A percentile compares a stretch with the other conserved stretches of the same genome.
Evolutionary conservation across 495 filamentous ascomycete genomes (phyloP).

Genomic region (Penicillium argentinense): DNA sequence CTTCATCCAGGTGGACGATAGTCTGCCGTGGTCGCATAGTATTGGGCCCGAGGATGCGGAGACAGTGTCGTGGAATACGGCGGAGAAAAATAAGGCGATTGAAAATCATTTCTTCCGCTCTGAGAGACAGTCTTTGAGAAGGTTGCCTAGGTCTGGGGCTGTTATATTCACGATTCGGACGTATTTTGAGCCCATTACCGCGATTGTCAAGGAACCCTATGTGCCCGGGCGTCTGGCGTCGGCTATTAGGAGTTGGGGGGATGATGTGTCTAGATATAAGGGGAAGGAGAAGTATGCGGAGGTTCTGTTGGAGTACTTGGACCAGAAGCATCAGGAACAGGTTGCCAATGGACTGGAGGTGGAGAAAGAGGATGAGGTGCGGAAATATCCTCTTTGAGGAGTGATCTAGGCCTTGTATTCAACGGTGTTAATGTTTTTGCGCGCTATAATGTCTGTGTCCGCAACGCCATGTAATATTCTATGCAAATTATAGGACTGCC

Average conservation of each 20-base stretch:
- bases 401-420: too few relatives aligned
- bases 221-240: constrained; percentile 72
- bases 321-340: constrained; percentile 77
- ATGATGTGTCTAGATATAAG: constrained; percentile 82
- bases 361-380: constrained; percentile 59
- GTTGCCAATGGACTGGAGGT: constrained; percentile 61
- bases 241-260: constrained; percentile 80
- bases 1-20: constrained; percentile 77
- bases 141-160: constrained; percentile 71
- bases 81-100: constrained; percentile 74
- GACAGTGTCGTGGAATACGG: constrained; percentile 69
- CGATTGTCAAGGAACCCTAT: constrained; percentile 64
- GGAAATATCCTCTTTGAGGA: constrained; percentile 50
- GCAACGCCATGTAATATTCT: too few relatives aligned
- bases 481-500: too few relatives aligned
- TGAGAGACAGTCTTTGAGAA: constrained; percentile 73
- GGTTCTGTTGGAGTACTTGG: constrained; percentile 80
- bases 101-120: constrained; percentile 76
- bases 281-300: constrained; percentile 77
- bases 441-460: too few relatives aligned
- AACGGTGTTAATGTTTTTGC: too few relatives aligned
- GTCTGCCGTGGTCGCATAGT: constrained; percentile 67
- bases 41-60: constrained; percentile 73
- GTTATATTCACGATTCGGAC: constrained; percentile 81
- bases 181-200: constrained; percentile 71